Evolutionary conservation across 2,329 filamentous ascomycete genomes (phyloP).

Genomic region (Drechslerella coelobrocha): DNA sequence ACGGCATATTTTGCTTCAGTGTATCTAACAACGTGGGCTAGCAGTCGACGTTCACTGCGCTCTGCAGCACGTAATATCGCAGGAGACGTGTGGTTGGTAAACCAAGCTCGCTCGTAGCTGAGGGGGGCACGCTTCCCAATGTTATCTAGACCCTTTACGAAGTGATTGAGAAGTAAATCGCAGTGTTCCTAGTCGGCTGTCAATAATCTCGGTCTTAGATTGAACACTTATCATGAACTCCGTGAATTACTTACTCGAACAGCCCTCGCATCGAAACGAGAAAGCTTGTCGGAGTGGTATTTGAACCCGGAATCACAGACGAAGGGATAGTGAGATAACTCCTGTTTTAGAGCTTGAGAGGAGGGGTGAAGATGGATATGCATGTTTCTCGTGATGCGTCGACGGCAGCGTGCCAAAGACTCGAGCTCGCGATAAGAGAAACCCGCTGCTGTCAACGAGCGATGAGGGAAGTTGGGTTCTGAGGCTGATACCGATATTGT

Average conservation of each 20-base stretch:
- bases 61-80: slow-evolving; percentile 35
- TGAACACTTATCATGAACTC: too few species aligned
- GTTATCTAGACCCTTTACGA: slow-evolving; percentile 35
- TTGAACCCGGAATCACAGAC: slow-evolving; percentile 26
- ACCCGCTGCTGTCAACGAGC: not conserved
- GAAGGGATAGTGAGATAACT: slow-evolving; percentile 25
- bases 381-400: slow-evolving; percentile 12
- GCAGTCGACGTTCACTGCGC: slow-evolving; percentile 36
- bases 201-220: not conserved
- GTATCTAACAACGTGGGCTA: slow-evolving; percentile 34
- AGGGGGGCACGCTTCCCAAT: slow-evolving; percentile 29
- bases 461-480: not conserved
- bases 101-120: slow-evolving; percentile 36
- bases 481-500: not conserved
- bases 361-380: slow-evolving; percentile 21
- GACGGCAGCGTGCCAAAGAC: not conserved
- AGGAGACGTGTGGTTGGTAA: slow-evolving; percentile 25
- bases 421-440: not conserved
- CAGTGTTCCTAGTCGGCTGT: slow-evolving; percentile 25
- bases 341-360: slow-evolving; percentile 11
- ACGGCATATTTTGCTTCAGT: slow-evolving; percentile 40
- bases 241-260: slow-evolving; percentile 36
- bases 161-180: slow-evolving; percentile 30
- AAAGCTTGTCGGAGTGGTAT: slow-evolving; percentile 16
- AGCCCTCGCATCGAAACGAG: slow-evolving; percentile 28